Evolutionary conservation across 257 asterid genomes (phyloP), one percentile per base, ranked within the genome.

Genomic region (Oldenlandia corymbosa): DNA sequence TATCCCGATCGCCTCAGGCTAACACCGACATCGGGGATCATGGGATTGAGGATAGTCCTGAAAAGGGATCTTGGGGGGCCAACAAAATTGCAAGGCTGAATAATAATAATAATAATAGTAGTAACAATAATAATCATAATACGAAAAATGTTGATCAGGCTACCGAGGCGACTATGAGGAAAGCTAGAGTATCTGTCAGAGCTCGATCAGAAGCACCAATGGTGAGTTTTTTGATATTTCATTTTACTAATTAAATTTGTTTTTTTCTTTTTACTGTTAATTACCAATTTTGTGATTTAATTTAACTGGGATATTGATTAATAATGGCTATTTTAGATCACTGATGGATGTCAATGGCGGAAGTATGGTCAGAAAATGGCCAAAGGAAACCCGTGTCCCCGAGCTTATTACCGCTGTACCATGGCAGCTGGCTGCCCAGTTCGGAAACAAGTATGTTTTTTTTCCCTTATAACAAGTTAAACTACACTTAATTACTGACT

Each of bases 291-390:
- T 34, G n/a, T n/a, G n/a, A 34, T 34, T 9, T 34, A 34, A 34
- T 9, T 9, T 34, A 34, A 34, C 9, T 4, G 9, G 9, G 4
- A 34, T 34, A 34, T 34, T 34, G 26, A 32, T 9, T 61, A 41
- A 65, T 20, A 2, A 30, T 27, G 31, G 37, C 3, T 10, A 27
- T 37, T 10, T 27, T 10, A 92, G 99, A 89, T 92, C 37, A 75
- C 95, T 0, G 99, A 92, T 76, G 97, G 97, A 59, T 92, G 99
- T 42, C 99, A 92, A 81, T 92, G 99, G 97, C 77, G 99, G 7
- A 92, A 92, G 72, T 92, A 92, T 31, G 99, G 99, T 10, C 99
- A 92, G 67, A 92, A 92, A 76, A 87, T 92, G 84, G 99, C 99
- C 0, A 92, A 92, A 68, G 99, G 99, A 32, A 92, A 92, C 71